A percentile compares a stretch with the other conserved stretches of the same genome.
Conservation (phyloP, 2,329 filamentous ascomycete species). For the Plectosphaerella cucumerina region DNA sequence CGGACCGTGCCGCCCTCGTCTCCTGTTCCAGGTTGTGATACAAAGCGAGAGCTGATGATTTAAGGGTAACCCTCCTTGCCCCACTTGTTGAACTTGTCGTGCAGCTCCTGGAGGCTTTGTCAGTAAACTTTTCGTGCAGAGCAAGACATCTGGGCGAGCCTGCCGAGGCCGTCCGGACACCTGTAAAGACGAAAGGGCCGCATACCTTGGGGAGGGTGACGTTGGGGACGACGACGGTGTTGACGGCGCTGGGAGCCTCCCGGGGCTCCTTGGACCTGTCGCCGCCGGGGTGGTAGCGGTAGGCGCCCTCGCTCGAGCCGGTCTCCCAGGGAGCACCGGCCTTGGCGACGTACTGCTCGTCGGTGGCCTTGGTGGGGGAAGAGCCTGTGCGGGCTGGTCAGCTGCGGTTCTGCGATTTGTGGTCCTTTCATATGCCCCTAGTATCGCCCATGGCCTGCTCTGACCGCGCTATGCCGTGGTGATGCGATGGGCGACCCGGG, state of each 20-base stretch:
- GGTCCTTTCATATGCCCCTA: too few relatives aligned
- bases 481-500: not conserved
- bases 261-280: constrained; percentile 70
- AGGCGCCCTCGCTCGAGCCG: constrained; percentile 59
- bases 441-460: too few relatives aligned
- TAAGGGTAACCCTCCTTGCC: constrained; percentile 89
- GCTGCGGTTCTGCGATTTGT: not conserved
- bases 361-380: constrained; percentile 80
- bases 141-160: not conserved
- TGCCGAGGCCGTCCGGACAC: too few relatives aligned
- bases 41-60: constrained; percentile 10
- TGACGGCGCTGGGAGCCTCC: constrained; percentile 91
- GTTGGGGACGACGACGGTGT: constrained; percentile 90
- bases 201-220: constrained; percentile 84
- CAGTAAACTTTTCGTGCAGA: constrained; percentile 5
- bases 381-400: constrained; percentile 50
- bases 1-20: too few relatives aligned
- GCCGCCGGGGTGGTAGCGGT: constrained; percentile 81
- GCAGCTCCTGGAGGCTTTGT: constrained; percentile 61
- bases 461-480: not conserved
- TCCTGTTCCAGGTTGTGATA: constrained; percentile 1
- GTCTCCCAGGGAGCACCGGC: constrained; percentile 91
- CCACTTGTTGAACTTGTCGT: constrained; percentile 99
- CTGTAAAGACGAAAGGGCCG: too few relatives aligned
- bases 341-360: constrained; percentile 71